These are phyloP conservation scores for Syzygium syzygioides DNA, from an alignment of 441 rosid genomes.

Conservation along the genomic window DNA sequence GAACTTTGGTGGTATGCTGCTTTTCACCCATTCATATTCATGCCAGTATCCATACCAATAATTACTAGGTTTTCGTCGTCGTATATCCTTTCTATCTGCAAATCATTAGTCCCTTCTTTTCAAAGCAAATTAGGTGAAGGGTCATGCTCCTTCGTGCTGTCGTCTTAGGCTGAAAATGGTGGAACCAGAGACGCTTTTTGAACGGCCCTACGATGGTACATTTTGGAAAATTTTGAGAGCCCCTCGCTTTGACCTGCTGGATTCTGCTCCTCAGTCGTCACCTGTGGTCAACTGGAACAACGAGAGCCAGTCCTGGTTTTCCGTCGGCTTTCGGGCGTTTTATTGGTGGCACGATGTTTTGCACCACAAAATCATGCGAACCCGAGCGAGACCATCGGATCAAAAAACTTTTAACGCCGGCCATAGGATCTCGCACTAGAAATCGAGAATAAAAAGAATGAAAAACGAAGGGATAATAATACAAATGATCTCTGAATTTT, in stretches of 20 bases:
- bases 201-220: background rate
- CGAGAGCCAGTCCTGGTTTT: background rate
- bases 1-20: too few species aligned
- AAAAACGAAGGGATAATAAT: background rate
- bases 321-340: background rate
- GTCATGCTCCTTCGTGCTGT: background rate
- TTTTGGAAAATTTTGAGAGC: background rate
- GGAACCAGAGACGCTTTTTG: background rate
- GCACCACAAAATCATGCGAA: background rate
- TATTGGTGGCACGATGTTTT: background rate
- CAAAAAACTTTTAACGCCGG: background rate
- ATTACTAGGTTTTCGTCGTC: background rate
- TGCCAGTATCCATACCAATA: too few species aligned
- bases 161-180: background rate
- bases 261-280: background rate
- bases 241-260: background rate
- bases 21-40: too few species aligned
- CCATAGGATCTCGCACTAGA: background rate
- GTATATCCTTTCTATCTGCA: background rate
- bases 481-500: too few species aligned
- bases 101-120: background rate
- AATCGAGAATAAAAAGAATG: background rate
- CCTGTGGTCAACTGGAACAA: background rate
- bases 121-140: background rate
- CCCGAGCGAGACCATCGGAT: background rate